A percentile compares a stretch with the other conserved stretches of the same genome.
phyloP scores from a whole-genome alignment of 768 basidiomycete species.

The Hortiboletus campestris region DNA sequence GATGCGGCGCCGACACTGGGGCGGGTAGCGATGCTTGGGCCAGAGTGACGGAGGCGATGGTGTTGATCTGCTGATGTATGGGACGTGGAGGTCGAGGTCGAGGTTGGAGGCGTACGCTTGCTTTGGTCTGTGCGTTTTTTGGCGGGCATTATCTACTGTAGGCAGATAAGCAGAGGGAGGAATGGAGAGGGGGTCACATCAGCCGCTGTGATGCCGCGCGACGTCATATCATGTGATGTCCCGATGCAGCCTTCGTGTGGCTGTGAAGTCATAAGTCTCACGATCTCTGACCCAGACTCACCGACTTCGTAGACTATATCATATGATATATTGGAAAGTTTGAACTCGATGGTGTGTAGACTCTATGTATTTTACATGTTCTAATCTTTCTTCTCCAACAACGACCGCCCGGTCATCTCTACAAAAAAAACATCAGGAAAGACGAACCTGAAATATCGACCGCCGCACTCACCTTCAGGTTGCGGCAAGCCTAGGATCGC shows the following conservation, averaged over 20 bases:
- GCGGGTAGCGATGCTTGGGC: slow-evolving; percentile 15
- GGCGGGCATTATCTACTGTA: slow-evolving; percentile 8
- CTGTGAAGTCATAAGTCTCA: background rate
- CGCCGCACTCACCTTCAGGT: slow-evolving; percentile 54
- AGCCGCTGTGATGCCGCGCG: background rate
- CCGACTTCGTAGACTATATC: no score
- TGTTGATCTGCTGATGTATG: slow-evolving; percentile 7
- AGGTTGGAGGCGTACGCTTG: slow-evolving; percentile 3
- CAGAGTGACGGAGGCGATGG: slow-evolving; percentile 18
- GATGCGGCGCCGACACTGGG: background rate
- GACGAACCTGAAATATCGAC: background rate
- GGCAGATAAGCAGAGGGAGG: background rate
- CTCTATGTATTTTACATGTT: slow-evolving; percentile 12
- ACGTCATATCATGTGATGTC: slow-evolving; percentile 22
- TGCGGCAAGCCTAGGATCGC: slow-evolving; percentile 71
- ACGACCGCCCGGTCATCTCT: slow-evolving; percentile 33
- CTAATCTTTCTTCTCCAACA: slow-evolving; percentile 26
- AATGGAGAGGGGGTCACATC: background rate
- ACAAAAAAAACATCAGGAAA: slow-evolving; percentile 1
- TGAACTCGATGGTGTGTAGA: background rate
- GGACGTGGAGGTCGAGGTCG: slow-evolving; percentile 10
- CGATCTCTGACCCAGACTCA: no score
- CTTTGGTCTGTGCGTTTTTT: slow-evolving; percentile 17
- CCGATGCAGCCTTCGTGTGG: background rate
- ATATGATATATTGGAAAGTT: no score